Conservation (phyloP, 441 rosid genomes). For the Jatropha podagrica region DNA sequence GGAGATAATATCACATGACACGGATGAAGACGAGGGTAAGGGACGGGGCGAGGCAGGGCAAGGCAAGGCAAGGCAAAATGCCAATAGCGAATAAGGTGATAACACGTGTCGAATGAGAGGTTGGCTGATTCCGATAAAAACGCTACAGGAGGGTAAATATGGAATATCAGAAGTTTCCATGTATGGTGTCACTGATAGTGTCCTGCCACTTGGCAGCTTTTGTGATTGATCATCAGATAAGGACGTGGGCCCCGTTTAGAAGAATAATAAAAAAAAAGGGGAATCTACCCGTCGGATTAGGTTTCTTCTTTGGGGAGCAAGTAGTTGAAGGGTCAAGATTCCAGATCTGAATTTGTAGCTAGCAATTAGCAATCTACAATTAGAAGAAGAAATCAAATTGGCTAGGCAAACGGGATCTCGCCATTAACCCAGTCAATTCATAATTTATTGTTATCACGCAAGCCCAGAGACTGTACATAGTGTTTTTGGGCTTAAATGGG, state of each 20-base stretch:
- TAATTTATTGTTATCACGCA: neutral
- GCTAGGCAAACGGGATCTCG: neutral
- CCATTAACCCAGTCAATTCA: neutral
- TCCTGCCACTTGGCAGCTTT: slow-evolving; percentile 29
- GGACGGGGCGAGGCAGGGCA: neutral
- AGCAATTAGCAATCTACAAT: neutral
- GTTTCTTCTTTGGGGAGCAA: slow-evolving; percentile 14
- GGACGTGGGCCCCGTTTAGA: slow-evolving; percentile 1
- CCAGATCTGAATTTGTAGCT: slow-evolving; percentile 15
- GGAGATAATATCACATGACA: slow-evolving; percentile 28
- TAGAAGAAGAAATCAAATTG: slow-evolving; percentile 8
- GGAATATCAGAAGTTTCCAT: slow-evolving; percentile 25
- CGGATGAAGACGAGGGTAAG: slow-evolving; percentile 23
- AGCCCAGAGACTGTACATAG: neutral
- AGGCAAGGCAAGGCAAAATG: neutral
- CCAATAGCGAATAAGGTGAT: neutral
- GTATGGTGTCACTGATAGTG: slow-evolving; percentile 2
- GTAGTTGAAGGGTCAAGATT: slow-evolving; percentile 27
- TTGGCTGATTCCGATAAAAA: neutral
- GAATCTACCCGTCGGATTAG: slow-evolving; percentile 15
- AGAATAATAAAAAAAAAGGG: neutral
- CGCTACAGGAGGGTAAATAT: slow-evolving; percentile 13
- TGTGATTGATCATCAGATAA: neutral
- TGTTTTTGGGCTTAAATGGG: neutral
- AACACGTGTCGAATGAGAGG: slow-evolving; percentile 28